These are phyloP conservation scores for Serendipita sp. DNA, from an alignment of 768 basidiomycete genomes.

Conservation along the genomic window DNA sequence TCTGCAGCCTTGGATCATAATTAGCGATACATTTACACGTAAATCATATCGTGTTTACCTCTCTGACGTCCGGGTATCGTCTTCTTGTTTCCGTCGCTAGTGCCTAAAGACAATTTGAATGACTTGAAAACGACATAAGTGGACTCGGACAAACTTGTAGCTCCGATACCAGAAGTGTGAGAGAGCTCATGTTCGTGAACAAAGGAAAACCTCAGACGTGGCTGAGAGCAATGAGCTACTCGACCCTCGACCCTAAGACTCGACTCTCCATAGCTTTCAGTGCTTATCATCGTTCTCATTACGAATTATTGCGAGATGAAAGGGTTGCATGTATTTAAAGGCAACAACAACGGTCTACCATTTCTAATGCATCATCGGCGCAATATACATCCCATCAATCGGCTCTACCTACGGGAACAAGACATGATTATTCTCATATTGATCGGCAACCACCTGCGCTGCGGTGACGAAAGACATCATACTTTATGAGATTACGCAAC, in stretches of 20 bases:
- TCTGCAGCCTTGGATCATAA: conserved; percentile 52
- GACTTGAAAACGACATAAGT: background rate
- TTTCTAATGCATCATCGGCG: too few relatives aligned
- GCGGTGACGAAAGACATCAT: too few relatives aligned
- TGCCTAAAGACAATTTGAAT: conserved; percentile 33
- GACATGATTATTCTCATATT: too few relatives aligned
- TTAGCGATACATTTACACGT: background rate
- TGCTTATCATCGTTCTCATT: too few relatives aligned
- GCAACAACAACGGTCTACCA: too few relatives aligned
- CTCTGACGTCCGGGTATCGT: conserved; percentile 84
- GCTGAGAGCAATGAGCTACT: background rate
- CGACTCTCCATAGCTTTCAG: background rate
- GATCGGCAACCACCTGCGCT: too few relatives aligned
- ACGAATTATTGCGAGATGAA: too few relatives aligned
- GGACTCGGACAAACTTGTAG: conserved; percentile 34
- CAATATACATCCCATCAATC: too few relatives aligned
- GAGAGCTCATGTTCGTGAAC: conserved; percentile 14
- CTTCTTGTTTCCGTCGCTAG: conserved; percentile 76
- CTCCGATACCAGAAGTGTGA: conserved; percentile 31
- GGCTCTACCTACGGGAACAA: too few relatives aligned
- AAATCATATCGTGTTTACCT: conserved; percentile 34
- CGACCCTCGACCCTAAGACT: background rate
- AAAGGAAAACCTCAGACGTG: background rate
- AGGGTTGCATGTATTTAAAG: too few relatives aligned
- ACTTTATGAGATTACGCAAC: too few relatives aligned